phyloP scores from a whole-genome alignment of 345 rosid species.

The Raphanus sativus region DNA sequence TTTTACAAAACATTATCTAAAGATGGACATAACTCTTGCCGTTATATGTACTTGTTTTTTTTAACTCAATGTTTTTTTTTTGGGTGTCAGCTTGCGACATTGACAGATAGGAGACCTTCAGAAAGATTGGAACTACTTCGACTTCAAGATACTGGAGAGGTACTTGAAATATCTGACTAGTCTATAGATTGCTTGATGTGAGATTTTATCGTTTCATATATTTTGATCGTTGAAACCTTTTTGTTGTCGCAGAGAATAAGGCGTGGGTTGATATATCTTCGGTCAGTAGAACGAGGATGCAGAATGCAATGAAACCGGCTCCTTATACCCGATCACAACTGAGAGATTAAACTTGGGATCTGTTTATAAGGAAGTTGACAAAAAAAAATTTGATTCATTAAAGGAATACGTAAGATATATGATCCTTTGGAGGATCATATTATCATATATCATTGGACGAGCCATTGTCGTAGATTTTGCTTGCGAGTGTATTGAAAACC shows the following conservation, averaged over 20 bases:
- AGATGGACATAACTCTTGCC: conserved; percentile 8
- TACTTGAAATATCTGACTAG: conserved; percentile 31
- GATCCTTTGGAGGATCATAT: conserved; percentile 15
- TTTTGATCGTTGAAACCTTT: not conserved
- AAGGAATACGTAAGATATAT: conserved; percentile 24
- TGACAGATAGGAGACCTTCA: conserved; percentile 70
- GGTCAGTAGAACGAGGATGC: conserved; percentile 71
- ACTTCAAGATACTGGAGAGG: conserved; percentile 82
- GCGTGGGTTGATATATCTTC: conserved; percentile 66
- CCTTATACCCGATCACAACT: not conserved
- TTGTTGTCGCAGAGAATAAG: conserved; percentile 65
- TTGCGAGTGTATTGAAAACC: not conserved
- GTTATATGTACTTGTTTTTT: not conserved
- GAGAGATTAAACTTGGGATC: conserved; percentile 19
- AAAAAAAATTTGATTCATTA: not conserved
- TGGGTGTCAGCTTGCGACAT: conserved; percentile 68
- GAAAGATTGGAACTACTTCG: conserved; percentile 87
- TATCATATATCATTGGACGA: conserved; percentile 22
- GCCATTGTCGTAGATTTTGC: conserved; percentile 19
- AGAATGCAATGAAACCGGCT: conserved; percentile 46
- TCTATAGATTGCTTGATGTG: conserved; percentile 1
- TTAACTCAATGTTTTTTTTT: conserved; percentile 8
- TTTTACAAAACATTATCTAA: conserved; percentile 20
- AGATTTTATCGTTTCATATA: not conserved
- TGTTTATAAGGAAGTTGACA: conserved; percentile 29